Conservation (phyloP, 129 eudicot genomes). For the Chrysanthemum lavandulifolium region DNA sequence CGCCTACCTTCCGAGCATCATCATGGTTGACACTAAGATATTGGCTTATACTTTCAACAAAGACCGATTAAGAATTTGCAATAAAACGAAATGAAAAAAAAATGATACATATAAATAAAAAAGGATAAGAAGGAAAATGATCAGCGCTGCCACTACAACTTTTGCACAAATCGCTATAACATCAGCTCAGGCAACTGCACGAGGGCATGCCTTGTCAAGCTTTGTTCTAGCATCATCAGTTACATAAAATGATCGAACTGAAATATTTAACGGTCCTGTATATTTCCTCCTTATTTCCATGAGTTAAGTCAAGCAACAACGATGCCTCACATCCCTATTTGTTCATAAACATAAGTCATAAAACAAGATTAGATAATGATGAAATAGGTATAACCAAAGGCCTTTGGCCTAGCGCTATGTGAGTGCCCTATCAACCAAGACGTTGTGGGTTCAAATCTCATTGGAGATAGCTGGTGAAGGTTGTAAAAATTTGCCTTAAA, state of each 20-base stretch:
- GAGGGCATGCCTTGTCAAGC: slow-evolving; percentile 73
- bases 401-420: too few species aligned
- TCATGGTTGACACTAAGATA: too few species aligned
- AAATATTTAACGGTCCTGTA: slow-evolving; percentile 76
- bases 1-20: too few species aligned
- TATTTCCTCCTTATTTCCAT: slow-evolving; percentile 71
- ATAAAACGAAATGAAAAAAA: too few species aligned
- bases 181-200: slow-evolving; percentile 80
- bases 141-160: too few species aligned
- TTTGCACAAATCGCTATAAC: slow-evolving; percentile 67
- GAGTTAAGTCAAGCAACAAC: slow-evolving; percentile 61
- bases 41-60: too few species aligned
- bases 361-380: neutral
- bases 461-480: too few species aligned
- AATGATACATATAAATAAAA: too few species aligned
- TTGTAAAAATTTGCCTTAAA: slow-evolving; percentile 22
- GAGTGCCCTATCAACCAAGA: slow-evolving; percentile 51
- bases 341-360: neutral
- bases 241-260: slow-evolving; percentile 69
- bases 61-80: too few species aligned
- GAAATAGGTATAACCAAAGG: neutral
- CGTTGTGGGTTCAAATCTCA: slow-evolving; percentile 54
- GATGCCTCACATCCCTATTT: slow-evolving; percentile 83
- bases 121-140: too few species aligned
- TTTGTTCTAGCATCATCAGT: slow-evolving; percentile 73